Conservation (phyloP, 768 basidiomycete genomes). For the Leccinum olivaceopallidum region DNA sequence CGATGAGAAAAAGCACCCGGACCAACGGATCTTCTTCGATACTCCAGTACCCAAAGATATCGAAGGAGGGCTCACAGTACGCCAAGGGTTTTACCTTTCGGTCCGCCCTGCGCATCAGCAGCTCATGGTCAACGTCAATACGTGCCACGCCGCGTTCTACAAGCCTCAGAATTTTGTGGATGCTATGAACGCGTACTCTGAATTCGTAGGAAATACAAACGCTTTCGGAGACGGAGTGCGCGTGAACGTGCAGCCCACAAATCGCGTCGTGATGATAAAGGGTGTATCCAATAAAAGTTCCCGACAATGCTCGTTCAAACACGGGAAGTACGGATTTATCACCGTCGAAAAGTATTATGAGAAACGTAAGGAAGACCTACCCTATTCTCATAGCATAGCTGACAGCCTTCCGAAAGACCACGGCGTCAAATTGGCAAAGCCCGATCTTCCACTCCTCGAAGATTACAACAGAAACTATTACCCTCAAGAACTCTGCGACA, state of each 20-base stretch:
- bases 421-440: constrained; percentile 33
- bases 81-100: constrained; percentile 48
- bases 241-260: constrained; percentile 60
- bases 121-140: constrained; percentile 54
- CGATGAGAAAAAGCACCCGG: constrained; percentile 29
- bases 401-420: constrained; percentile 36
- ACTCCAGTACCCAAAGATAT: constrained; percentile 35
- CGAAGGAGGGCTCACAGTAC: constrained; percentile 55
- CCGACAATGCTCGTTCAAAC: constrained; percentile 41
- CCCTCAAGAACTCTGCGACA: constrained; percentile 50
- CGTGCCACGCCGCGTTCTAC: constrained; percentile 52
- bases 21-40: constrained; percentile 42
- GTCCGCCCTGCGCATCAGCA: constrained; percentile 43
- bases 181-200: constrained; percentile 40
- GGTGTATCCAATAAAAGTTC: constrained; percentile 41
- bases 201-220: constrained; percentile 46
- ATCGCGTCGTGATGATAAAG: constrained; percentile 70
- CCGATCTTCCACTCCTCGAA: constrained; percentile 43
- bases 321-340: constrained; percentile 34
- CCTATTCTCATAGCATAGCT: not conserved
- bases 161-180: constrained; percentile 42
- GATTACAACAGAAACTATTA: constrained; percentile 36
- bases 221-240: constrained; percentile 66
- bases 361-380: constrained; percentile 33
- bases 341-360: constrained; percentile 48